Conservation (phyloP, 192 early-diverging fungal species). For the Podila verticillata region DNA sequence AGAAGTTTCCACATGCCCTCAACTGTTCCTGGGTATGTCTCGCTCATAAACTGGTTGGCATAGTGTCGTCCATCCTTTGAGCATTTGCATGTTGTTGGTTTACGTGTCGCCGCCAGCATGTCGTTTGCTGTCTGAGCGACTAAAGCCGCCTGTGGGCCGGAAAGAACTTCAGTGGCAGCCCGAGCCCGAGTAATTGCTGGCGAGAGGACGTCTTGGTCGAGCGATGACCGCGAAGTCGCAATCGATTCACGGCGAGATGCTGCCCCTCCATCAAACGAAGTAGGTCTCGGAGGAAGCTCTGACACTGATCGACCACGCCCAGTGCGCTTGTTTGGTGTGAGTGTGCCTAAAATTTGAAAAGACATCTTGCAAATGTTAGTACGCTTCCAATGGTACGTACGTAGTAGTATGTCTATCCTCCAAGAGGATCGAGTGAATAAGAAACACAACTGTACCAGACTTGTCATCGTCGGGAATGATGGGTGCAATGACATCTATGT, state of each 20-base stretch:
- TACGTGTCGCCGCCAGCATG: not conserved
- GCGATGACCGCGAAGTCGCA: conserved; percentile 14
- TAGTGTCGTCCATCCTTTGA: conserved; percentile 47
- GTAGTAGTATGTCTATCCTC: too few relatives aligned
- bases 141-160: not conserved
- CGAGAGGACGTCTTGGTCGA: conserved; percentile 22
- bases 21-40: conserved; percentile 43
- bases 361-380: not conserved
- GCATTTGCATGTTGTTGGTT: conserved; percentile 41
- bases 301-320: conserved; percentile 42
- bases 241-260: not conserved
- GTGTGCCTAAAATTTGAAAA: conserved; percentile 10
- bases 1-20: conserved; percentile 50
- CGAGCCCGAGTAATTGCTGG: not conserved
- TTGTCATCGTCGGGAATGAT: conserved; percentile 31
- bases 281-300: conserved; percentile 40
- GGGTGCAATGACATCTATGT: conserved; percentile 35
- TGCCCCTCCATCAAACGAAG: conserved; percentile 25
- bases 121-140: not conserved
- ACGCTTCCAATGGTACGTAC: not conserved
- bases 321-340: conserved; percentile 10
- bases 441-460: conserved; percentile 8
- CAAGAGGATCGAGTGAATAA: not conserved
- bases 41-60: conserved; percentile 18
- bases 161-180: conserved; percentile 7